phyloP scores from a whole-genome alignment of 2,329 filamentous ascomycete genomes.

The Lecanicillium sp. region DNA sequence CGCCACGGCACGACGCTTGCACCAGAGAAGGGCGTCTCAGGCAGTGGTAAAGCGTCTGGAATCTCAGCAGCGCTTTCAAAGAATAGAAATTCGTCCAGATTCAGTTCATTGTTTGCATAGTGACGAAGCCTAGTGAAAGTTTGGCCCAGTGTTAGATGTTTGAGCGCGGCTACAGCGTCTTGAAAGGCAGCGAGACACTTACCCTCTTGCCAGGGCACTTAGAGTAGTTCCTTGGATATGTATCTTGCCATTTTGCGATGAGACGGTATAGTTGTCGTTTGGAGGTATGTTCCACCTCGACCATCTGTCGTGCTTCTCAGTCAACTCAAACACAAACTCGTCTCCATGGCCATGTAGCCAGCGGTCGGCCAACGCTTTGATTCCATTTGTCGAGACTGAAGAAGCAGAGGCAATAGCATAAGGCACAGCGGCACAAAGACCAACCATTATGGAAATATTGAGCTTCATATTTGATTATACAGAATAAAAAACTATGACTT shows the following conservation, averaged over 20 bases:
- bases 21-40: not conserved
- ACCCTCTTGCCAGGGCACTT: constrained; percentile 15
- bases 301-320: constrained; percentile 8
- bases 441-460: no score
- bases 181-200: no score
- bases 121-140: constrained; percentile 10
- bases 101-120: constrained; percentile 12
- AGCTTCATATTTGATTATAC: no score
- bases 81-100: constrained; percentile 13
- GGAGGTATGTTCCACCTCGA: constrained; percentile 13
- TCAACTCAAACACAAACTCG: constrained; percentile 12
- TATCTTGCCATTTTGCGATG: constrained; percentile 10
- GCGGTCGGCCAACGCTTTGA: constrained; percentile 12
- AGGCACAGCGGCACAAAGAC: no score
- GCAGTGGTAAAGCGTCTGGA: constrained; percentile 5
- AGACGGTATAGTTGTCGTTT: constrained; percentile 15
- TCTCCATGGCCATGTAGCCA: constrained; percentile 10
- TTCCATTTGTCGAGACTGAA: constrained; percentile 9
- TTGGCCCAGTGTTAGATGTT: not conserved
- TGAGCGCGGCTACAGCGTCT: not conserved
- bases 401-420: no score
- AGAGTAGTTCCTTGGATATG: constrained; percentile 12
- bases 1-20: constrained; percentile 12
- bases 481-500: no score
- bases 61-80: constrained; percentile 5